Evolutionary conservation across 148 eudicot species (phyloP).

Genomic region (Diospyros kaki): DNA sequence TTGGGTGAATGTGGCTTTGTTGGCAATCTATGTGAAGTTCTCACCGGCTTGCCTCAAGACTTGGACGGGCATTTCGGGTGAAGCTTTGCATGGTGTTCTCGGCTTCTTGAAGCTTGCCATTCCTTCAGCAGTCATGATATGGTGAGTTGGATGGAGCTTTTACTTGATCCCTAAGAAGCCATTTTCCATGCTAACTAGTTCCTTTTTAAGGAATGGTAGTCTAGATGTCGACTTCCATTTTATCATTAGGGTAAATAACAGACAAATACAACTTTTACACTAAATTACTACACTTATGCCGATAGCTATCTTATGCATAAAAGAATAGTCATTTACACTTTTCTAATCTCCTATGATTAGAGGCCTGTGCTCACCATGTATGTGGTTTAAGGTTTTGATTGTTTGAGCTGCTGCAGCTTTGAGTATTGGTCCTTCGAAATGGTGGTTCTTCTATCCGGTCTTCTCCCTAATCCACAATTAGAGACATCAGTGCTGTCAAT

Average conservation of each 20-base stretch:
- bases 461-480: constrained; percentile 59
- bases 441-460: constrained; percentile 50
- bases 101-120: constrained; percentile 37
- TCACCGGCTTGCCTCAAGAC: constrained; percentile 28
- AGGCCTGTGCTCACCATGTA: too few relatives aligned
- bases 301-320: too few relatives aligned
- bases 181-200: too few relatives aligned
- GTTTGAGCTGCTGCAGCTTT: constrained; percentile 27
- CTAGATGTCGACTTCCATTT: too few relatives aligned
- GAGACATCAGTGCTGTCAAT: constrained; percentile 70
- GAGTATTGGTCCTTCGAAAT: constrained; percentile 59
- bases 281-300: too few relatives aligned
- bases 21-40: constrained; percentile 31
- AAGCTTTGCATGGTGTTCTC: constrained; percentile 29
- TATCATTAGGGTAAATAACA: too few relatives aligned
- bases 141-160: constrained; percentile 18
- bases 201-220: too few relatives aligned
- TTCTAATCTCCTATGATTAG: too few relatives aligned
- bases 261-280: too few relatives aligned
- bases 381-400: neutral
- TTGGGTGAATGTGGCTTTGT: constrained; percentile 36
- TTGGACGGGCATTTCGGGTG: constrained; percentile 43
- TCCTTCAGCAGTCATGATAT: constrained; percentile 49
- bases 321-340: too few relatives aligned
- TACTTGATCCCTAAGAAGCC: too few relatives aligned